Percentiles rank a stretch among this genome's conserved stretches.
These are phyloP conservation scores for Ambrosiella xylebori DNA, from an alignment of 2,329 filamentous ascomycete species.

Conservation along the genomic window DNA sequence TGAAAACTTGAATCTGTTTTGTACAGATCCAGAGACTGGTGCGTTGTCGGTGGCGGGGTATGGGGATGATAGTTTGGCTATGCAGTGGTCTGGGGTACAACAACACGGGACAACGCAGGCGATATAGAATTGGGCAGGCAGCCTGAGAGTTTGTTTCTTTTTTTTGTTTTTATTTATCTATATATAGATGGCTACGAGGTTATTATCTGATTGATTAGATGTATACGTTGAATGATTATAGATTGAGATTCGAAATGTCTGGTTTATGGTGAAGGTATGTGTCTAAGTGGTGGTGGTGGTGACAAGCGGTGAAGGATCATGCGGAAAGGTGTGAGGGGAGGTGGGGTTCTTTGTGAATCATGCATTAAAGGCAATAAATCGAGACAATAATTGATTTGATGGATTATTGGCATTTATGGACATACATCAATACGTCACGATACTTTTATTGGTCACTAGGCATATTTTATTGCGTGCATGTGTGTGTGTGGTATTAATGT, in stretches of 20 bases:
- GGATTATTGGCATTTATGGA: background rate
- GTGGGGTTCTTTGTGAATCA: too few relatives aligned
- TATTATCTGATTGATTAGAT: background rate
- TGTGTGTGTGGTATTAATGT: background rate
- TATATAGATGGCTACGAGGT: too few relatives aligned
- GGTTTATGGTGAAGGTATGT: background rate
- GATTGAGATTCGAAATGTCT: background rate
- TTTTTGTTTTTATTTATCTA: too few relatives aligned
- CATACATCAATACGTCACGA: background rate
- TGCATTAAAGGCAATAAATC: too few relatives aligned
- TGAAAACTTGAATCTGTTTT: conserved; percentile 22
- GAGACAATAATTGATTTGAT: background rate
- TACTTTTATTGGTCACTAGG: too few relatives aligned
- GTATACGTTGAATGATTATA: background rate
- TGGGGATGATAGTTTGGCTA: conserved; percentile 21
- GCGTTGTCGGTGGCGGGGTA: conserved; percentile 23
- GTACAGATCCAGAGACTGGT: conserved; percentile 25
- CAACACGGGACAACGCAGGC: background rate
- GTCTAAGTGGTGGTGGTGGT: too few relatives aligned
- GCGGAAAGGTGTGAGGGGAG: too few relatives aligned
- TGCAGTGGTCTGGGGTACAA: conserved; percentile 17
- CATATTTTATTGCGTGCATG: background rate
- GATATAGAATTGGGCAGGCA: background rate
- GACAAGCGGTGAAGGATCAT: too few relatives aligned
- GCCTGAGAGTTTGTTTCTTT: too few relatives aligned